Percentiles rank a stretch among this genome's conserved stretches.
Evolutionary conservation across 140 eudicot species (phyloP).

Genomic region (Oenanthe javanica): DNA sequence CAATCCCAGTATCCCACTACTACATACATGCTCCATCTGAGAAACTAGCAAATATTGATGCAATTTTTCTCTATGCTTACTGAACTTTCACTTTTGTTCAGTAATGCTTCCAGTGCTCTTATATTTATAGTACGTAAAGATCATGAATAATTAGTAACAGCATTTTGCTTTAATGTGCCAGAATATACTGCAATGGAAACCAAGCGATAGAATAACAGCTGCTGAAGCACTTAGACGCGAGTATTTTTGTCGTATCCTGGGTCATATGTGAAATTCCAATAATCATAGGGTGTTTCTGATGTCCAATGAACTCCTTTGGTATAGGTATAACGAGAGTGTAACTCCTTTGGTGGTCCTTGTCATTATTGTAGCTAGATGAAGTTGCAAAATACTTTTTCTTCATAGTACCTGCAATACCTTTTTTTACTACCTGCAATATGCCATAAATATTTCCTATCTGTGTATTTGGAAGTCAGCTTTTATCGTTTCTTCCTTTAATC

Average conservation of each 20-base stretch:
- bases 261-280: background rate
- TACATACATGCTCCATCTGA: background rate
- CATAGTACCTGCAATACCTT: background rate
- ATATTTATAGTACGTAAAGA: background rate
- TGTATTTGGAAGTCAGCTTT: background rate
- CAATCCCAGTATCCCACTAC: background rate
- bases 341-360: background rate
- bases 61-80: background rate
- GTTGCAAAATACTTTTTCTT: background rate
- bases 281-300: background rate
- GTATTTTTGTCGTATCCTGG: background rate
- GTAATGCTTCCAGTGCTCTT: background rate
- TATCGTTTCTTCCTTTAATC: background rate
- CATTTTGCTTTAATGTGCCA: background rate
- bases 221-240: constrained; percentile 1
- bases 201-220: constrained; percentile 5
- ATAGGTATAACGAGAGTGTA: background rate
- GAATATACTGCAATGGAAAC: constrained; percentile 6
- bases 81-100: background rate
- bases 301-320: background rate
- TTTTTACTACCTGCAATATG: background rate
- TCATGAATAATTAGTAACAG: background rate
- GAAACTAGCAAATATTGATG: background rate
- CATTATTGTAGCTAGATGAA: background rate
- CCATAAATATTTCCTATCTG: background rate